Conservation (phyloP, 371 early-diverging fungal genomes). For the Zychaea mexicana region DNA sequence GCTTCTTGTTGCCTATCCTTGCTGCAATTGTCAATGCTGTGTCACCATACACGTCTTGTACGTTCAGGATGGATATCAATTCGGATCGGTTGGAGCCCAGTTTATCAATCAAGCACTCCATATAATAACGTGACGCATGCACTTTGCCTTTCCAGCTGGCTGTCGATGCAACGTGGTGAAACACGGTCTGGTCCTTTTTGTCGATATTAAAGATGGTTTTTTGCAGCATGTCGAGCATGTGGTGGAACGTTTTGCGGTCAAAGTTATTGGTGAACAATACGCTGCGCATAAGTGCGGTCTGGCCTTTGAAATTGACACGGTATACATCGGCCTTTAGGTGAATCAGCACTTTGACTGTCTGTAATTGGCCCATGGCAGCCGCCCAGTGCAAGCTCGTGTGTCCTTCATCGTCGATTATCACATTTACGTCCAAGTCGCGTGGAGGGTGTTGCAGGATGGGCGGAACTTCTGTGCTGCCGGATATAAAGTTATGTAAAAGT, state of each 20-base stretch:
- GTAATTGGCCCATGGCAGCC: conserved; percentile 84
- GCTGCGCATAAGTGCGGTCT: conserved; percentile 89
- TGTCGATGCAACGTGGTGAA: conserved; percentile 90
- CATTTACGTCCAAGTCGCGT: conserved; percentile 75
- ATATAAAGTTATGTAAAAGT: conserved; percentile 62
- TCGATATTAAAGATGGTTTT: conserved; percentile 81
- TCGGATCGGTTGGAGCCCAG: conserved; percentile 58
- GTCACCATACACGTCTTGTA: conserved; percentile 88
- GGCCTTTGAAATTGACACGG: conserved; percentile 80
- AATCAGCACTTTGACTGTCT: conserved; percentile 74
- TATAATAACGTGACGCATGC: conserved; percentile 82
- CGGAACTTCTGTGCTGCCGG: conserved; percentile 55
- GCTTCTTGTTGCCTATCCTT: conserved; percentile 71
- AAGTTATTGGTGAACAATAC: conserved; percentile 89
- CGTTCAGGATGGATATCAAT: conserved; percentile 75
- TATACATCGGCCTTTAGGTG: conserved; percentile 76
- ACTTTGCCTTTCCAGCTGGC: conserved; percentile 76
- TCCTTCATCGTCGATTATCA: conserved; percentile 91
- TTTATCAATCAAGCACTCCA: conserved; percentile 80
- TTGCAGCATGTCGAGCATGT: conserved; percentile 74
- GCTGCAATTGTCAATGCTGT: conserved; percentile 92
- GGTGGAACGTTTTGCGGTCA: conserved; percentile 81
- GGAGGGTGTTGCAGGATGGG: conserved; percentile 54
- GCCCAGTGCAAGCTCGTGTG: conserved; percentile 97
- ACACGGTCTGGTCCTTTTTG: conserved; percentile 81